Evolutionary conservation across 2,329 filamentous ascomycete species (phyloP).

Genomic region (Didymosphaeria variabile): DNA sequence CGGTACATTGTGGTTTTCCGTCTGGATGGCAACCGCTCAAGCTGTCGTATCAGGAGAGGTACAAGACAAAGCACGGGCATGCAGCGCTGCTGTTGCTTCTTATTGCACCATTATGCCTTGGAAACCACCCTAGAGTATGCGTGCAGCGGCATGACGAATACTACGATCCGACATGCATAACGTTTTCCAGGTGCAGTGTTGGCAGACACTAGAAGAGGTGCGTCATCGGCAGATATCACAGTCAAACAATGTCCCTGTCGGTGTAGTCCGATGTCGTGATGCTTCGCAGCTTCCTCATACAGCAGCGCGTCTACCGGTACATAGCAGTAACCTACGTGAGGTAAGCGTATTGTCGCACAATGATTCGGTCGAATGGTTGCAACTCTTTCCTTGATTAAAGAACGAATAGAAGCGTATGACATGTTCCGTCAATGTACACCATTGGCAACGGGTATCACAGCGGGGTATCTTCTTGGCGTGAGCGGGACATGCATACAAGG

Average conservation of each 20-base stretch:
- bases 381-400: not conserved
- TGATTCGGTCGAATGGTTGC: not conserved
- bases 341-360: not conserved
- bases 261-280: slow-evolving; percentile 23
- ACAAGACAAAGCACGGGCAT: not conserved
- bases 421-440: not conserved
- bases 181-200: not conserved
- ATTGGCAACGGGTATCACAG: slow-evolving; percentile 4
- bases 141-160: slow-evolving; percentile 5
- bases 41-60: not conserved
- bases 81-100: not conserved
- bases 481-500: slow-evolving; percentile 4
- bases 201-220: not conserved
- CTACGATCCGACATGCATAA: not conserved
- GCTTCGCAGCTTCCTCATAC: slow-evolving; percentile 24
- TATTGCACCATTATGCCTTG: not conserved
- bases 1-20: slow-evolving; percentile 17
- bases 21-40: not conserved
- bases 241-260: slow-evolving; percentile 3
- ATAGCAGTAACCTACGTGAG: not conserved
- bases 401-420: not conserved
- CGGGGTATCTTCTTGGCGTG: slow-evolving; percentile 26
- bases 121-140: not conserved
- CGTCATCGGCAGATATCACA: slow-evolving; percentile 17
- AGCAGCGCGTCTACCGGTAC: slow-evolving; percentile 20